These are phyloP conservation scores for Malassezia nana DNA, from an alignment of 1,284 basidiomycete species.

Conservation along the genomic window DNA sequence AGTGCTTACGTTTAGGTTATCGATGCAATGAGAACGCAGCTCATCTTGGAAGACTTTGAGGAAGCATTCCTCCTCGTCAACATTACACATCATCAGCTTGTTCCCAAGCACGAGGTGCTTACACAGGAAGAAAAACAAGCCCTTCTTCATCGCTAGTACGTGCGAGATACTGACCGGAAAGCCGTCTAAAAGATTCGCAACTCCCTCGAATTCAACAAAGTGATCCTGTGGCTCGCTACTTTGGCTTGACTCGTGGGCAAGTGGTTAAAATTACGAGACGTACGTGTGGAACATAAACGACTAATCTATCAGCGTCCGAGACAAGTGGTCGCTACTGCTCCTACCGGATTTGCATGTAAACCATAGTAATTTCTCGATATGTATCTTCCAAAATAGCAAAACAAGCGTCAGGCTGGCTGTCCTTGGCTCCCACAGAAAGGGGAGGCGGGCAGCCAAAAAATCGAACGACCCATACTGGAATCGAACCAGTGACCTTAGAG, in stretches of 20 bases:
- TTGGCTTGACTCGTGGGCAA: constrained; percentile 84
- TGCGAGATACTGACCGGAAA: constrained; percentile 49
- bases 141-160: constrained; percentile 84
- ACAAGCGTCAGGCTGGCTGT: not conserved
- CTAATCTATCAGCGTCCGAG: constrained; percentile 63
- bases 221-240: constrained; percentile 95
- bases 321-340: constrained; percentile 89
- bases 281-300: constrained; percentile 12
- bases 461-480: constrained; percentile 20
- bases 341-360: constrained; percentile 62
- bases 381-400: not conserved
- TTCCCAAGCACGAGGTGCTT: constrained; percentile 85
- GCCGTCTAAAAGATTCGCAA: constrained; percentile 94
- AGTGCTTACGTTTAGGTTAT: constrained; percentile 27
- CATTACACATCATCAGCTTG: constrained; percentile 83
- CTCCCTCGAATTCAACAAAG: constrained; percentile 88
- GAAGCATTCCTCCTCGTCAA: constrained; percentile 94
- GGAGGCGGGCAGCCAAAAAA: no score
- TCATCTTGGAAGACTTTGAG: constrained; percentile 87
- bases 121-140: constrained; percentile 74
- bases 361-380: not conserved
- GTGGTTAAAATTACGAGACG: constrained; percentile 91
- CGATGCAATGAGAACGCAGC: constrained; percentile 56
- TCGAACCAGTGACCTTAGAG: constrained; percentile 24
- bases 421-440: no score